phyloP scores from a whole-genome alignment of 306 rosid species.

The Cucumis cinereus region DNA sequence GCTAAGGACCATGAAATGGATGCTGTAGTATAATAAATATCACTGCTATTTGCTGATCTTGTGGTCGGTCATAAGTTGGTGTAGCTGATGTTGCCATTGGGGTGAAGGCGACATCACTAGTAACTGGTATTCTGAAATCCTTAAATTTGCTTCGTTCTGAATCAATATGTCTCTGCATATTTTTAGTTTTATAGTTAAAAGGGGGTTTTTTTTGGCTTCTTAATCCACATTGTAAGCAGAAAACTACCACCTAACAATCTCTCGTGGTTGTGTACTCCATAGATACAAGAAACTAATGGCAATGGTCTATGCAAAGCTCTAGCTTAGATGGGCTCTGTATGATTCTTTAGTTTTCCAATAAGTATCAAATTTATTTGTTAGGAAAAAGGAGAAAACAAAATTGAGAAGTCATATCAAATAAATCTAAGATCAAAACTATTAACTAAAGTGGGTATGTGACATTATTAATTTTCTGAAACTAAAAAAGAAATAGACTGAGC shows the following conservation, averaged over 20 bases:
- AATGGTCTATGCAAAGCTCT: not conserved
- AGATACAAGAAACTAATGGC: not conserved
- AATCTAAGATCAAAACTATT: not conserved
- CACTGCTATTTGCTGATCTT: not conserved
- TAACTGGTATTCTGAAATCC: slow-evolving; percentile 7
- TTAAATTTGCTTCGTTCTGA: not conserved
- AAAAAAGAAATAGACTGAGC: not conserved
- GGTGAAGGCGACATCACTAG: slow-evolving; percentile 11
- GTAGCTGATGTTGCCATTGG: slow-evolving; percentile 12
- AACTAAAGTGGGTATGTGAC: not conserved
- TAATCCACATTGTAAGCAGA: not conserved
- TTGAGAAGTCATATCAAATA: not conserved
- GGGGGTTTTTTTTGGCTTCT: not conserved
- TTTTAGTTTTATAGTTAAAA: not conserved
- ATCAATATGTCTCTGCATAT: not conserved
- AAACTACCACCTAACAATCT: not conserved
- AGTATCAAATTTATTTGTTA: not conserved
- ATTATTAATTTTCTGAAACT: not conserved
- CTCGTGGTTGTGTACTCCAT: not conserved
- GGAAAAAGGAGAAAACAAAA: not conserved
- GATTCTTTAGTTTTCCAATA: not conserved
- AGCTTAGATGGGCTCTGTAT: not conserved
- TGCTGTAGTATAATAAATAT: slow-evolving; percentile 5
- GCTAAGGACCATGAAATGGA: slow-evolving; percentile 3
- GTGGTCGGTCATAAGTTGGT: slow-evolving; percentile 10